Percentiles rank a stretch among this genome's conserved stretches.
Evolutionary conservation across 495 filamentous ascomycete genomes (phyloP).

Genomic region (Bacidia rubella): DNA sequence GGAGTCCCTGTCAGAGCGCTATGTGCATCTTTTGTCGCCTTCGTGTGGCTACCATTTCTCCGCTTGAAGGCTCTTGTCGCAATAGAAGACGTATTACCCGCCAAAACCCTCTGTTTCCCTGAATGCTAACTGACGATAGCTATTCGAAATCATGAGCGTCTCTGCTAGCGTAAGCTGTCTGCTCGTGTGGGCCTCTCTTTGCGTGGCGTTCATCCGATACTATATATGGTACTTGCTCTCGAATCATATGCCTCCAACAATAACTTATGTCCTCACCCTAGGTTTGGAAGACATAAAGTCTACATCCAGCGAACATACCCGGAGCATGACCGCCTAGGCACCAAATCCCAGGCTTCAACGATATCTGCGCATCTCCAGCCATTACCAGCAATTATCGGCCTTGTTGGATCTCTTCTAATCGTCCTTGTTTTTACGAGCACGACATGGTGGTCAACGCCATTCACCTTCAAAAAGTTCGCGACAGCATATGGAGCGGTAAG

Average conservation of each 20-base stretch:
- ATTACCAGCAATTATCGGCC: slow-evolving; percentile 7
- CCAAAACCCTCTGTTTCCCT: slow-evolving; percentile 4
- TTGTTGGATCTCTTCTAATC: slow-evolving; percentile 9
- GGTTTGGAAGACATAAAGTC: slow-evolving; percentile 12
- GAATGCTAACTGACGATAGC: slow-evolving; percentile 14
- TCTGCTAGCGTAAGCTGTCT: slow-evolving; percentile 29
- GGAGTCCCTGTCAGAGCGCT: slow-evolving; percentile 26
- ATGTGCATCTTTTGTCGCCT: slow-evolving; percentile 25
- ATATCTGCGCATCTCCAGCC: slow-evolving; percentile 10
- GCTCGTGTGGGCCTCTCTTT: slow-evolving; percentile 33
- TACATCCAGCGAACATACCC: slow-evolving; percentile 12
- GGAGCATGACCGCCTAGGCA: slow-evolving; percentile 1
- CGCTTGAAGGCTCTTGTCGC: slow-evolving; percentile 16
- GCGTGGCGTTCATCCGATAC: slow-evolving; percentile 32
- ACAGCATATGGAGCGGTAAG: slow-evolving; percentile 10
- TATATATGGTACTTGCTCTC: slow-evolving; percentile 10
- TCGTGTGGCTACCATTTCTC: slow-evolving; percentile 36
- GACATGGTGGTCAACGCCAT: slow-evolving; percentile 10
- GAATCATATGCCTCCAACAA: background rate
- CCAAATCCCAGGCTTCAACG: slow-evolving; percentile 7
- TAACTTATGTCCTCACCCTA: slow-evolving; percentile 11
- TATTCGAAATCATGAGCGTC: slow-evolving; percentile 25
- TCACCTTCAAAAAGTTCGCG: slow-evolving; percentile 5
- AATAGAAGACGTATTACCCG: slow-evolving; percentile 3
- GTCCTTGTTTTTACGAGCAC: slow-evolving; percentile 11